phyloP scores from a whole-genome alignment of 345 rosid genomes.

The Camelina sativa region DNA sequence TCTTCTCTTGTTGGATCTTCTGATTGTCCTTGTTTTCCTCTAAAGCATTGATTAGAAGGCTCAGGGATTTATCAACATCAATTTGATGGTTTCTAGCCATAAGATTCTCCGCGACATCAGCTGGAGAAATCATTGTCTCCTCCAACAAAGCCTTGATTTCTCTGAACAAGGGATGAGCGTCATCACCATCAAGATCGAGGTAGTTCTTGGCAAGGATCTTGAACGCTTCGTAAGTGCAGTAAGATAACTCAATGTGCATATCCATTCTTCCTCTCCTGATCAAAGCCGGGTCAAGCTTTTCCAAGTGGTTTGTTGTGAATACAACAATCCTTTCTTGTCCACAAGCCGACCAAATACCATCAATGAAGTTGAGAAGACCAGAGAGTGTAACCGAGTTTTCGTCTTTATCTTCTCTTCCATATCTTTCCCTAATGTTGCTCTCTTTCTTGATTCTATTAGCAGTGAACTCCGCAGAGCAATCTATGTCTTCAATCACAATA shows the following conservation, averaged over 20 bases:
- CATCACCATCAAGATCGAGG: constrained; percentile 39
- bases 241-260: constrained; percentile 51
- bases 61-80: constrained; percentile 38
- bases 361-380: constrained; percentile 66
- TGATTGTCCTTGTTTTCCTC: constrained; percentile 23
- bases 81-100: constrained; percentile 40
- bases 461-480: constrained; percentile 49
- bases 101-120: constrained; percentile 51
- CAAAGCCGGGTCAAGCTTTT: constrained; percentile 74
- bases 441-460: constrained; percentile 36
- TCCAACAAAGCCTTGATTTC: constrained; percentile 41
- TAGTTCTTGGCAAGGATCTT: constrained; percentile 53
- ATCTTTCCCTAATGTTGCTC: background rate
- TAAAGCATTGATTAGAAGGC: constrained; percentile 40
- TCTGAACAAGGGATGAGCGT: constrained; percentile 34
- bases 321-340: constrained; percentile 71
- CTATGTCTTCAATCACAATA: constrained; percentile 52
- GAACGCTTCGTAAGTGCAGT: constrained; percentile 54
- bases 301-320: constrained; percentile 64
- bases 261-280: constrained; percentile 75
- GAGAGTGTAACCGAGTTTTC: constrained; percentile 59
- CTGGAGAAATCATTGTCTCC: constrained; percentile 47
- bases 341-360: constrained; percentile 76
- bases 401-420: constrained; percentile 19
- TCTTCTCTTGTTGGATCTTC: background rate